These are phyloP conservation scores for Carallia pectinifolia DNA, from an alignment of 345 rosid genomes.

Conservation along the genomic window DNA sequence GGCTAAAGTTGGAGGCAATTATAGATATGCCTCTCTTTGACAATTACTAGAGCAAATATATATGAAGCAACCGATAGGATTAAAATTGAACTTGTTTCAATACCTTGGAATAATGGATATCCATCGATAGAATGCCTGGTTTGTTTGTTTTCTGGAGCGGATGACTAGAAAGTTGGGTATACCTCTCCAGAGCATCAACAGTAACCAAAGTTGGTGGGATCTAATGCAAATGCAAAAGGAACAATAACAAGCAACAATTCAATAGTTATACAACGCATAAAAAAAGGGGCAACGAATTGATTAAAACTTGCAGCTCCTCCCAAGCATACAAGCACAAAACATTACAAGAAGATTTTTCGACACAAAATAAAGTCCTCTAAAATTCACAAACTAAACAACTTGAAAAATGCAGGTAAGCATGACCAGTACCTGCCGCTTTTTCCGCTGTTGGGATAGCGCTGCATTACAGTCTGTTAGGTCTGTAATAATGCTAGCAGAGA, in stretches of 20 bases:
- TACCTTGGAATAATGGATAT: slow-evolving; percentile 75
- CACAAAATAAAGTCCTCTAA: background rate
- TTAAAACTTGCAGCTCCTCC: background rate
- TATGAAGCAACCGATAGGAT: background rate
- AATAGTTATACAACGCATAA: background rate
- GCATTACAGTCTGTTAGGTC: slow-evolving; percentile 86
- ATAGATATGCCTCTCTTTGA: background rate
- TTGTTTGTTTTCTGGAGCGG: slow-evolving; percentile 89
- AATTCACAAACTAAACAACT: background rate
- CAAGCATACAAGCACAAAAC: background rate
- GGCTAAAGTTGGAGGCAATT: too few relatives aligned
- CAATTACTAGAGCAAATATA: background rate
- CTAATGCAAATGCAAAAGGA: slow-evolving; percentile 29
- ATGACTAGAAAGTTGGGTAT: slow-evolving; percentile 91
- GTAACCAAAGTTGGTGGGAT: slow-evolving; percentile 71
- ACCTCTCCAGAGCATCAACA: slow-evolving; percentile 68
- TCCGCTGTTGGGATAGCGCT: slow-evolving; percentile 86
- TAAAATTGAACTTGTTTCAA: background rate
- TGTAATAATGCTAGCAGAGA: slow-evolving; percentile 57
- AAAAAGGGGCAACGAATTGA: background rate
- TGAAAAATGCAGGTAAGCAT: background rate
- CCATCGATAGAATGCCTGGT: slow-evolving; percentile 73
- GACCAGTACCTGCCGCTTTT: slow-evolving; percentile 46
- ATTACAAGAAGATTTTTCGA: background rate
- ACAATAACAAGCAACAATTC: background rate